Evolutionary conservation across 768 basidiomycete species (phyloP), one percentile per base, ranked within the genome.

Genomic region (Xerocomellus intermedius): DNA sequence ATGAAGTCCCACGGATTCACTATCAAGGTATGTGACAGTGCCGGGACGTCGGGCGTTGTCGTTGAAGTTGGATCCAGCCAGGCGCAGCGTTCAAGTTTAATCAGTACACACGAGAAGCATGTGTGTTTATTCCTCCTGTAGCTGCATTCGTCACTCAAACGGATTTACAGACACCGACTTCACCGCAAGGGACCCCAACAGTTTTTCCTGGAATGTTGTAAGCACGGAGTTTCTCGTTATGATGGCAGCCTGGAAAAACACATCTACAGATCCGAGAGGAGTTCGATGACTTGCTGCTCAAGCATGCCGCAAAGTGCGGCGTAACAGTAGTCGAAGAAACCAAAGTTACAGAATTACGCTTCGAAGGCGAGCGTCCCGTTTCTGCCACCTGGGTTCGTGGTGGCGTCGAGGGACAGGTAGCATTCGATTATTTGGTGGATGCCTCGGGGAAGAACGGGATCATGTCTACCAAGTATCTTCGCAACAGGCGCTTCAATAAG

Each of bases 401-500:
- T 14, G 33, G 33, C 33, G 6, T 14, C 14, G 33, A 35, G 30
- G 58, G 58, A 9, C 42, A 41, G n/a, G 38, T 59, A 10, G 19
- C 38, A 8, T 59, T 59, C 14, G 50, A 56, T 8, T 56, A 50
- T 26, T 37, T 53, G 47, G 48, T 61, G 9, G 57, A 60, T 35
- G 59, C 59, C 4, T 59, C 57, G 12, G 53, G 53, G 13, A 55
- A 32, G 41, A 58, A 58, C 38, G 59, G 57, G 3, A 54, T 60
- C 1, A 50, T 60, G 30, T 60, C 56, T 4, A 58, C 56, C 2
- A 74, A 74, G 51, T 65, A 71, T 16, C 66, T 74, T 14, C 64
- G 65, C 38, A 73, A 76, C 51, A 60, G 76, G 30, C 62, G 55
- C 49, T 68, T 71, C 59, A 74, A 72, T 49, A 60, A 69, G 38